phyloP scores from a whole-genome alignment of 148 eudicot species.

The Camellia japonica region DNA sequence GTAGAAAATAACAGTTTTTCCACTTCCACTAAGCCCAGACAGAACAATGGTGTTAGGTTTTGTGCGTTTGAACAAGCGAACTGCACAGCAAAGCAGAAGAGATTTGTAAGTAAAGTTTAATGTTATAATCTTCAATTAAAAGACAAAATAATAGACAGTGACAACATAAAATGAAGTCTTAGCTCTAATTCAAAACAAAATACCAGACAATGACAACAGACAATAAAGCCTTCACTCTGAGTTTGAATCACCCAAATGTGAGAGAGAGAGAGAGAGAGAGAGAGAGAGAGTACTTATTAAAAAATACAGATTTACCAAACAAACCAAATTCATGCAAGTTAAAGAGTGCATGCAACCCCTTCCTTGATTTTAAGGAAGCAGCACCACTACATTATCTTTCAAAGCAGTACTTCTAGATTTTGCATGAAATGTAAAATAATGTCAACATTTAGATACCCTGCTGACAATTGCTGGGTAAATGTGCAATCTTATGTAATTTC shows the following conservation, averaged over 20 bases:
- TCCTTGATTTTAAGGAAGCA: not conserved
- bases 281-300: not conserved
- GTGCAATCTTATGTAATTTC: not conserved
- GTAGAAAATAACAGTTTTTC: conserved; percentile 79
- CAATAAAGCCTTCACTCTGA: not conserved
- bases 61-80: conserved; percentile 60
- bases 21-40: conserved; percentile 84
- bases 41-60: conserved; percentile 70
- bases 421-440: not conserved
- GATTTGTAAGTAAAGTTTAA: not conserved
- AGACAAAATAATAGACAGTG: not conserved
- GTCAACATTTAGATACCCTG: not conserved
- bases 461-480: not conserved
- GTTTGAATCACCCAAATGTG: not conserved
- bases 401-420: not conserved
- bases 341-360: not conserved
- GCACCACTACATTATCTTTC: not conserved
- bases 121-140: not conserved
- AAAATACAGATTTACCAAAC: not conserved
- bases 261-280: not conserved
- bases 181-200: not conserved
- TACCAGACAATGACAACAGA: not conserved
- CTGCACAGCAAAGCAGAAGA: conserved; percentile 36
- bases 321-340: not conserved
- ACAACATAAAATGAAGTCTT: not conserved